Evolutionary conservation across 169 alveolate genomes (phyloP), one percentile per base, ranked within the genome.

Genomic region (Eimeria nieschulzi): DNA sequence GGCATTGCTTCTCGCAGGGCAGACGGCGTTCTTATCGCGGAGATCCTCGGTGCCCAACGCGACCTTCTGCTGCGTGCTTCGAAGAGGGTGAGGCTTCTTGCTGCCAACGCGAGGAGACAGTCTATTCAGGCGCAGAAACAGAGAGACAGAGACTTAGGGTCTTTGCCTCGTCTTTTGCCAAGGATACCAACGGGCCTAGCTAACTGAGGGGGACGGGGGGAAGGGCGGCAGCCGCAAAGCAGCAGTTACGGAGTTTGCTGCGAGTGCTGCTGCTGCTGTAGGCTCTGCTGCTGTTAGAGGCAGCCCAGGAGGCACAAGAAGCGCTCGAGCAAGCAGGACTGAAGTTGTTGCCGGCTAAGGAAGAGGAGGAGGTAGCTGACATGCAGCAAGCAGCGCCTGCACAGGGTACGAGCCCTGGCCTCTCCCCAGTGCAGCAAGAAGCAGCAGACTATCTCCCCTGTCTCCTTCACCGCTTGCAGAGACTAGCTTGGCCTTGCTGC

Each of bases 291-390:
- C 51, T 54, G 7, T 6, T 78, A 39, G 87, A 78, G 72, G 87
- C 87, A 21, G 87, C 71, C 23, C 87, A 78, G 72, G 87, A 78
- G 87, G 87, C 87, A 46, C 87, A 78, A 21, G 87, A 78, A 53
- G 87, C 87, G 72, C 87, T 78, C 72, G 87, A 78, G 59, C 87
- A 78, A 53, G 87, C 73, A 53, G 87, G 87, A 7, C 8, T 78
- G 19, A 78, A 78, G 55, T 71, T 78, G 87, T 23, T 78, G 55
- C 87, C 87, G 6, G 70, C 87, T 23, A 56, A 55, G 54, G 87
- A 78, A 55, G 87, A 78, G 7, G 87, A 78, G 55, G 71, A 78
- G 87, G 23, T 71, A 54, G 72, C 70, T 54, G 87, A 78, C 9
- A n/a, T 56, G 23, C 87, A 75, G 23, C 83, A 59, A 19, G 68